Base-by-base conservation (phyloP, 164 flowering plant genomes). In the Protea cynaroides region DNA sequence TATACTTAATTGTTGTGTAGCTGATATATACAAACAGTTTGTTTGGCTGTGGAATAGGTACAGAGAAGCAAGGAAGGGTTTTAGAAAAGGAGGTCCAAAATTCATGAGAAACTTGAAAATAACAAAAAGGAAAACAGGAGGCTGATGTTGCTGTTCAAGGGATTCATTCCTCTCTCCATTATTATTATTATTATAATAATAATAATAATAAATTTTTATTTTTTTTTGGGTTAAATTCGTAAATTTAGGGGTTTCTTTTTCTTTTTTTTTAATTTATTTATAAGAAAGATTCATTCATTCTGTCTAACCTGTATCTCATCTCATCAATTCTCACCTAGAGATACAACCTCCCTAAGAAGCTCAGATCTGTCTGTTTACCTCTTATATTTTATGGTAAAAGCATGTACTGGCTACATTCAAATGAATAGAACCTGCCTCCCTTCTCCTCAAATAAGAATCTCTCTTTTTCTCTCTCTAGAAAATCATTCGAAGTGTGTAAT, bases 11-110 rank as follows among this genome's bases (percentile, higher is more conserved):
- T n/a, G n/a, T n/a, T 54, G 21, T 21, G 61, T 29, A 71, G 72
- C 84, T 81, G 76, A 80, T 76, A 70, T 59, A 52, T 74, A 69
- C 72, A 73, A 61, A 73, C 86, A 84, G 86, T 83, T 71, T 86
- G 89, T 63, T 80, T 84, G 87, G 82, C 86, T 78, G 86, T 84
- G 75, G 86, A 83, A 76, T 82, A 86, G 89, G 83, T 65, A 61
- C 66, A 29, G 52, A 69, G 70, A 66, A 29, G 75, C 65, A 69
- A 75, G 72, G 18, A 74, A 77, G 65, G 25, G 79, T 64, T 34
- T 63, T 21, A 43, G 75, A 62, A 72, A 59, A 67, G 59, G 70
- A 71, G 66, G 72, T 29, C 38, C 53, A 67, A 44, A 47, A 14
- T 47, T 47, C 52, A 10, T 47, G 17, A 47, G n/a, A 14, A 25